Percentiles rank a stretch among this genome's conserved stretches.
Conservation (phyloP, 192 early-diverging fungal species). For the Linnemannia elongata region DNA sequence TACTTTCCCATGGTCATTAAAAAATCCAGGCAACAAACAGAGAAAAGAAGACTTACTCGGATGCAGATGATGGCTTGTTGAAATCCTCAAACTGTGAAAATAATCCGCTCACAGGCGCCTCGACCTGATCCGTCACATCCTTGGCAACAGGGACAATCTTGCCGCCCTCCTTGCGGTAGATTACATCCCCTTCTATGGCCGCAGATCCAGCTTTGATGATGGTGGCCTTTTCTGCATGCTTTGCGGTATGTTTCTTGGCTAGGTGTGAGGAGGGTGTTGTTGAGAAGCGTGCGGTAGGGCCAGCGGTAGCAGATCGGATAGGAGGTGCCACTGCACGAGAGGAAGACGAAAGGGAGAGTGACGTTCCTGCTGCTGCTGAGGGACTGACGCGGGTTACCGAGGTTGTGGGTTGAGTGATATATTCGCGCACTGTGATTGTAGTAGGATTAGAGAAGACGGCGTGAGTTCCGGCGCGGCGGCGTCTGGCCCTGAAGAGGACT, state of each 20-base stretch:
- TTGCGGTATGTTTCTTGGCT: not conserved
- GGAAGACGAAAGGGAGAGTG: not conserved
- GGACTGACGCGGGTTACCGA: not conserved
- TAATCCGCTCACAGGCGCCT: slow-evolving; percentile 31
- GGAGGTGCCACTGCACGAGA: not conserved
- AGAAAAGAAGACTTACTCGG: slow-evolving; percentile 16
- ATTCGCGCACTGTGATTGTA: not conserved
- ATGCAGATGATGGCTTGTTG: slow-evolving; percentile 15
- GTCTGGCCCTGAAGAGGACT: slow-evolving; percentile 4
- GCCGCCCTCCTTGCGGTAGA: slow-evolving; percentile 38
- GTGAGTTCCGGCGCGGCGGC: slow-evolving; percentile 36
- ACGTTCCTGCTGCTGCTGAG: not conserved
- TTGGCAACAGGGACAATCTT: slow-evolving; percentile 42
- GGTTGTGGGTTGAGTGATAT: not conserved
- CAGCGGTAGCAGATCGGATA: not conserved
- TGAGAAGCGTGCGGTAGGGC: not conserved
- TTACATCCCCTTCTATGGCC: slow-evolving; percentile 31
- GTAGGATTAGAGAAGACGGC: slow-evolving; percentile 14
- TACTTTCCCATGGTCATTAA: not conserved
- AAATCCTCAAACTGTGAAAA: slow-evolving; percentile 41
- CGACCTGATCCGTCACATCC: not conserved
- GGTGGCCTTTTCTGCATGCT: not conserved
- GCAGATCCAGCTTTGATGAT: not conserved
- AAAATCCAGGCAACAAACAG: not conserved
- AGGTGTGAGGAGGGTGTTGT: not conserved